Conservation (phyloP, 495 filamentous ascomycete genomes). For the Articulospora tetracladia region DNA sequence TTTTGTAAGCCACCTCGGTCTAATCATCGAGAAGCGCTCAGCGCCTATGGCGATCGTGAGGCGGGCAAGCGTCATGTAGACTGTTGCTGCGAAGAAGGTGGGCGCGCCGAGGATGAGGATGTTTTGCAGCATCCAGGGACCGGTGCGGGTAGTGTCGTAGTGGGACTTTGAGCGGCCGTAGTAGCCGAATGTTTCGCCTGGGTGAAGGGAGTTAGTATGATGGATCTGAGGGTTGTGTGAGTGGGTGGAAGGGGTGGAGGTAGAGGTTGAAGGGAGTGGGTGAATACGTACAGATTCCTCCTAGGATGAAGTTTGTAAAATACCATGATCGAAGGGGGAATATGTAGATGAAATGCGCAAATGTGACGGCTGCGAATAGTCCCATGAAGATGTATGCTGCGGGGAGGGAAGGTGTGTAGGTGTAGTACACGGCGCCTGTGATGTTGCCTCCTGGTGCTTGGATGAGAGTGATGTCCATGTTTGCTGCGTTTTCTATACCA, state of each 20-base stretch:
- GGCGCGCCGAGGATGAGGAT: constrained; percentile 44
- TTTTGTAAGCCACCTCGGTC: constrained; percentile 33
- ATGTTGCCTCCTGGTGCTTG: background rate
- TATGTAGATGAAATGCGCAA: constrained; percentile 39
- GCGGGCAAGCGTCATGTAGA: constrained; percentile 51
- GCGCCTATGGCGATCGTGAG: constrained; percentile 39
- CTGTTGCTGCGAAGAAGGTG: constrained; percentile 45
- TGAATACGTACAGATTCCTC: constrained; percentile 27
- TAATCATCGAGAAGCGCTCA: constrained; percentile 34
- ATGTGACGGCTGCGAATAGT: constrained; percentile 39
- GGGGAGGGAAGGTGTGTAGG: constrained; percentile 42
- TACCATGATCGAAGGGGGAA: constrained; percentile 33
- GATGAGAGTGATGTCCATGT: background rate
- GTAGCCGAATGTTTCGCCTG: constrained; percentile 46
- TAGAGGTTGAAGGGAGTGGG: background rate
- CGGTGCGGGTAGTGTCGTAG: constrained; percentile 29
- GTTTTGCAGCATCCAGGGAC: constrained; percentile 43
- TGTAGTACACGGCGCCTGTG: constrained; percentile 26
- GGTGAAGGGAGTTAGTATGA: no score
- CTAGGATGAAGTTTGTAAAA: constrained; percentile 29
- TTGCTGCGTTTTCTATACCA: background rate
- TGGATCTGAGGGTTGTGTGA: background rate
- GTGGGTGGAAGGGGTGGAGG: background rate
- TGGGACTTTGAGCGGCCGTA: constrained; percentile 35
- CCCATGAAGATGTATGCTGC: constrained; percentile 45